These are phyloP conservation scores for Fusarium avenaceum DNA, from an alignment of 2,329 filamentous ascomycete genomes.

Conservation along the genomic window DNA sequence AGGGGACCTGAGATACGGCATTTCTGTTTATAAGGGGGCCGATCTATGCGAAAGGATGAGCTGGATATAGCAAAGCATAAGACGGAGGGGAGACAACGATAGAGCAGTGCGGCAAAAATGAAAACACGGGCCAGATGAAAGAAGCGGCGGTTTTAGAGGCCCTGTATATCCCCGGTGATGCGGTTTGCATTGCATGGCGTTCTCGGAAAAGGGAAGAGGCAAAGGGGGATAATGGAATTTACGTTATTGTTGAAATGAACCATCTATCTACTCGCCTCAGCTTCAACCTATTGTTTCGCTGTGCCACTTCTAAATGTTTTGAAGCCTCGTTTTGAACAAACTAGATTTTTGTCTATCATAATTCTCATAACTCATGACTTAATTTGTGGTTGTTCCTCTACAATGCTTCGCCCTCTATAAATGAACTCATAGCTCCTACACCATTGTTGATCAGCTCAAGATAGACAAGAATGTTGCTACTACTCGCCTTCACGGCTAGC, in stretches of 20 bases:
- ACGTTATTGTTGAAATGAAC: constrained; percentile 50
- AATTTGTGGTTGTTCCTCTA: constrained; percentile 18
- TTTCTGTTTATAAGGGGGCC: constrained; percentile 21
- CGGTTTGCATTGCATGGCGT: constrained; percentile 59
- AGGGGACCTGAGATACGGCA: constrained; percentile 6
- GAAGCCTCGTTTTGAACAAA: constrained; percentile 6
- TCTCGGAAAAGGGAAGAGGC: constrained; percentile 52
- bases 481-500: constrained; percentile 57
- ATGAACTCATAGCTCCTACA: background rate
- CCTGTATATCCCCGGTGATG: constrained; percentile 54
- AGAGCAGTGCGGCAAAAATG: constrained; percentile 39
- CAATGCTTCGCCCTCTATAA: background rate
- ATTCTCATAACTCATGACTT: constrained; percentile 39
- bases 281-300: constrained; percentile 8
- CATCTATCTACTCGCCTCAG: constrained; percentile 42
- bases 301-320: constrained; percentile 4
- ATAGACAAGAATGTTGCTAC: constrained; percentile 25
- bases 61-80: constrained; percentile 34
- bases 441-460: background rate
- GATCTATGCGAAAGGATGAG: constrained; percentile 17
- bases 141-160: constrained; percentile 42
- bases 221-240: constrained; percentile 52
- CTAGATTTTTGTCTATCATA: constrained; percentile 30
- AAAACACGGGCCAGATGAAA: constrained; percentile 35
- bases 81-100: constrained; percentile 23